Base-by-base conservation (phyloP, 768 basidiomycete genomes). In the Pluteus cervinus region DNA sequence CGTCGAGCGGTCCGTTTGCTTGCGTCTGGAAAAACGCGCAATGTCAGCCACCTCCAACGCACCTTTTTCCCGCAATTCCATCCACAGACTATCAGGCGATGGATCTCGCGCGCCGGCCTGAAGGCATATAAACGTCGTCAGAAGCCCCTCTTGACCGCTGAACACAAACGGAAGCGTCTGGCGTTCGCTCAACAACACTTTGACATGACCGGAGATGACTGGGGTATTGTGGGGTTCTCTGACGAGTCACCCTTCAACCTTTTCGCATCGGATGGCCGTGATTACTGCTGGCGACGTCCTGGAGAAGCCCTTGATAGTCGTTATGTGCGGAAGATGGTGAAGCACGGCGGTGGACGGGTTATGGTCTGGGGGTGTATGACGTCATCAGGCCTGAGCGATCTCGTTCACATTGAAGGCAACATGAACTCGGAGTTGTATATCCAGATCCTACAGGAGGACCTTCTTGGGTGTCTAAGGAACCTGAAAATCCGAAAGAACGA, bases 311-410 rank as follows among this genome's bases (percentile, higher is more conserved):
- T 57, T 7, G 43, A 56, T 36, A 43, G 36, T 1, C 8, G 38
- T 9, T 47, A 44, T 40, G 49, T 44, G 2, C 47, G 51, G 41
- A 55, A 59, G 38, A 52, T 40, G 22, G 44, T 61, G 17, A 65
- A 65, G 43, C 59, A 36, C 43, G 58, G 63, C 14, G 55, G 61
- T 15, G 59, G 63, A 28, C 51, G 44, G 35, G 41, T 66, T 3
- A 60, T 51, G 45, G 56, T 66, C 3, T 66, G 62, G 65, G 63
- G 57, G 5, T 53, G 55, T 35, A 49, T 67, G 32, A 60, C 46
- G 0, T 22, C 51, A 4, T 3, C 47, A 1, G 58, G 62, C 10
- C 36, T 53, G 4, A 60, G 62, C 1, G 29, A 42, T 3, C 46
- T 64, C 38, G 40, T 46, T 11, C 43, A 47, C 28, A 56, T 67